Percentiles rank a stretch among this genome's conserved stretches.
Conservation (phyloP, 164 flowering plant genomes). For the Protea cynaroides region DNA sequence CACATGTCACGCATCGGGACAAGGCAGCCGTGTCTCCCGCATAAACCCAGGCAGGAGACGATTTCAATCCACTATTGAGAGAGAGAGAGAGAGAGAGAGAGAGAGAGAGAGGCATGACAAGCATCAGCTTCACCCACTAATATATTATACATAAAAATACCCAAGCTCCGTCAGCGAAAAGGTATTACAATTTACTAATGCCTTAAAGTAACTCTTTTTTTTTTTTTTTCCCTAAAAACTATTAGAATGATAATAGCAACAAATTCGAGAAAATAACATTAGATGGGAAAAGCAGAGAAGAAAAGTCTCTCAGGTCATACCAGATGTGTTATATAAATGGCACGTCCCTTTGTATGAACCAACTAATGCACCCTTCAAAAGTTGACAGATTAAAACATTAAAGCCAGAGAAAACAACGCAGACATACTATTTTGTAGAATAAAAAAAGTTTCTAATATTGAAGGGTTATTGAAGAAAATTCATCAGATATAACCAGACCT, state of each 20-base stretch:
- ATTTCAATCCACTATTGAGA: no score
- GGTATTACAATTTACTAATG: neutral
- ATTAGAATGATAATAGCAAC: neutral
- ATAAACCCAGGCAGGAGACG: no score
- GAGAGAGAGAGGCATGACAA: no score
- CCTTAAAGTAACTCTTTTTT: no score
- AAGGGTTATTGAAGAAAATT: neutral
- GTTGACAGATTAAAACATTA: constrained; percentile 12
- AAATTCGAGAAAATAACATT: neutral
- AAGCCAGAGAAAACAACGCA: constrained; percentile 9
- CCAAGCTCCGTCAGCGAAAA: neutral
- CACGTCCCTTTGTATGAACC: constrained; percentile 97
- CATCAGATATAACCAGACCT: constrained; percentile 38
- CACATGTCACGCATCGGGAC: no score
- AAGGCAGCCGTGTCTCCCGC: no score
- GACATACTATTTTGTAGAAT: neutral
- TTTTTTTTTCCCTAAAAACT: no score
- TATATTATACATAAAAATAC: no score
- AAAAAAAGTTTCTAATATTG: neutral
- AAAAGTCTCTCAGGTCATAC: constrained; percentile 28
- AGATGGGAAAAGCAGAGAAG: neutral
- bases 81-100: no score
- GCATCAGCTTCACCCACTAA: no score
- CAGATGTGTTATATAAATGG: constrained; percentile 68
- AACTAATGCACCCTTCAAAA: constrained; percentile 85